Base-by-base conservation (phyloP, 2,329 filamentous ascomycete genomes). In the Balansia obtecta region DNA sequence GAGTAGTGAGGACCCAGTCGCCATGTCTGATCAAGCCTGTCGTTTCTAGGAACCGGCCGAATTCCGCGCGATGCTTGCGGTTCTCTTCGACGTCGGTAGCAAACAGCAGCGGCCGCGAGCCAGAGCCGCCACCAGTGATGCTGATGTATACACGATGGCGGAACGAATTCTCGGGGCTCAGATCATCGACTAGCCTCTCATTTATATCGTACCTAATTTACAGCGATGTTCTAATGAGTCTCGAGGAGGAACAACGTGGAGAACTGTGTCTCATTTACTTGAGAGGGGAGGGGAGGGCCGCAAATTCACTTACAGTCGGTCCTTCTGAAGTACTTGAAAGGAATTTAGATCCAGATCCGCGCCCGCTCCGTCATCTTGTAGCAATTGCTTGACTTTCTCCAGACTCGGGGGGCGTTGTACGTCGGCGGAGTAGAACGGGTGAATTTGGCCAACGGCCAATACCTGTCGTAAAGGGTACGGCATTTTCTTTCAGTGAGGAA, bases 1-100 rank as follows among this genome's bases (percentile, higher is more conserved):
- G 70, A 1, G 61, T 61, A 0, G 69, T 64, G 22, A 72, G 18
- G 4, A 68, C 60, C 62, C 69, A 69, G 51, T 73, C 71, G 0
- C 60, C 60, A 0, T 57, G 55, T 4, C 61, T 54, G 1, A 72
- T 54, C 0, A 71, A 18, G 0, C 64, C 61, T 4, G 57, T 57
- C 0, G 46, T 55, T 2, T 48, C 55, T 1, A 71, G 51, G 9
- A 71, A 60, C 0, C 55, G 49, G 0, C 69, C 69, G 11, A 65
- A 63, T 0, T 54, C 52, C 4, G 60, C 61, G 43, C 71, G 58
- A 1, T 73, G 71, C 1, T 52, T 54, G 1, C 71, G 68, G 30
- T 72, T 74, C 48, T 74, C 71, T 1, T 55, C 13, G 0, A 58
- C 56, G 53, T 73, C 68, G 0, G 65, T 68, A 0, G 65, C 63